Base-by-base conservation (phyloP, 176 grass and related monocot genomes). In the Musa schizocarpa region DNA sequence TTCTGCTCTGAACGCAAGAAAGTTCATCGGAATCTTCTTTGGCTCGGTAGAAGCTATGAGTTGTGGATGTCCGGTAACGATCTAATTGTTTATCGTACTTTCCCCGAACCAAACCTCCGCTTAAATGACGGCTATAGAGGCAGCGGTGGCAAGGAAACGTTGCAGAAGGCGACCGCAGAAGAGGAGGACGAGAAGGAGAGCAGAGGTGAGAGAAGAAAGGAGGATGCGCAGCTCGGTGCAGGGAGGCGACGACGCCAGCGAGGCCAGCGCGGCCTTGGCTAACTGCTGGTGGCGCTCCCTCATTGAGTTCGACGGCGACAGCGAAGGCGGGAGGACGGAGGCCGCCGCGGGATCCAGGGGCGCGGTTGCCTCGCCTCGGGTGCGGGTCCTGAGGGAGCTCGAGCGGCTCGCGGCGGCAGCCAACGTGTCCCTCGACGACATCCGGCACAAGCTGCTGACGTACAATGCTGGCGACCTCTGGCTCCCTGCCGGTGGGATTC, bases 401-500 rank as follows among this genome's bases (percentile, higher is more conserved):
- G 78, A 80, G 78, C 20, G 78, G 69, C 69, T 80, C 13, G 78
- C 78, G 55, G 43, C 49, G 54, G 13, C 71, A 1, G 78, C 20
- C 20, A 56, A 27, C 14, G 69, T 73, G 25, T 71, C 67, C 2
- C 55, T 73, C 56, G 78, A 80, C 56, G 78, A 80, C 4, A 20
- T 80, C 69, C 78, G 78, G 48, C 78, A 80, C 55, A 72, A 63
- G 69, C 78, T 73, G 12, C 69, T 80, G 20, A 63, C 55, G 2
- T 80, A 80, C 68, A 70, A 69, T 12, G 69, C 78, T 1, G 78
- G 78, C 13, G 78, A 80, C 27, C 57, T 80, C 69, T 80, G 78
- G 78, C 53, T 80, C 48, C 78, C 78, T 1, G 49, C 78, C 12
- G 78, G 78, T 1, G 78, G 78, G 34, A 73, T 80, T 17, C 8